Conservation (phyloP, 2,329 filamentous ascomycete genomes). For the Diaporthe sp. region DNA sequence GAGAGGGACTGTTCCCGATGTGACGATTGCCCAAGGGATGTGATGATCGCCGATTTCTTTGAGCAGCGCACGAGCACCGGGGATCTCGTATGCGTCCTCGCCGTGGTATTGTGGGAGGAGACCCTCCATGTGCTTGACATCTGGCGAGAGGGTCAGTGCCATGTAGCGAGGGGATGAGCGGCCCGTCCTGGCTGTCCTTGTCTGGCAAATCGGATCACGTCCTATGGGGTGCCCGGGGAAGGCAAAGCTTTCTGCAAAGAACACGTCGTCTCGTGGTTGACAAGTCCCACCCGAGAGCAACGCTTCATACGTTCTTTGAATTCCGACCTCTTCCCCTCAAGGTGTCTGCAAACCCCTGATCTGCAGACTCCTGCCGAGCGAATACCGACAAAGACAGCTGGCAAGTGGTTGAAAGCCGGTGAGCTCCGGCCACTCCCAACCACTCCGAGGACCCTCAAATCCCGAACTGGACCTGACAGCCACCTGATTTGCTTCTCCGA, state of each 20-base stretch:
- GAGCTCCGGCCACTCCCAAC: not conserved
- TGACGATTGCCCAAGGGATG: constrained; percentile 89
- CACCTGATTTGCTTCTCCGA: constrained; percentile 9
- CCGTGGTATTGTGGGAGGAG: constrained; percentile 83
- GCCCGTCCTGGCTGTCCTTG: constrained; percentile 5
- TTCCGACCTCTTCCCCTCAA: not conserved
- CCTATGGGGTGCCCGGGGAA: not conserved
- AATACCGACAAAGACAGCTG: not conserved
- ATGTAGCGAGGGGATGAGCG: not conserved
- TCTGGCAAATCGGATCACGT: not conserved
- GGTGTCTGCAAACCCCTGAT: not conserved
- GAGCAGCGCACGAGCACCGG: constrained; percentile 82
- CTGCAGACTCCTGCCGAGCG: not conserved
- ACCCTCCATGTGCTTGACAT: constrained; percentile 84
- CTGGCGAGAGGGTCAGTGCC: constrained; percentile 57
- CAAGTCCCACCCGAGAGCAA: constrained; percentile 1
- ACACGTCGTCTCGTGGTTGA: constrained; percentile 10
- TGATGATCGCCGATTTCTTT: constrained; percentile 71
- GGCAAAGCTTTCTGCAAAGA: constrained; percentile 1
- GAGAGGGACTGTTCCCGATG: constrained; percentile 77
- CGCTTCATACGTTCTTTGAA: not conserved
- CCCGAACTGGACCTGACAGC: constrained; percentile 1
- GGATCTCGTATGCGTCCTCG: constrained; percentile 84
- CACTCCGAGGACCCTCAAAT: not conserved
- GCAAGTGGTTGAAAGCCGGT: not conserved